Evolutionary conservation across 257 asterid genomes (phyloP).

Genomic region (Apocynum venetum): DNA sequence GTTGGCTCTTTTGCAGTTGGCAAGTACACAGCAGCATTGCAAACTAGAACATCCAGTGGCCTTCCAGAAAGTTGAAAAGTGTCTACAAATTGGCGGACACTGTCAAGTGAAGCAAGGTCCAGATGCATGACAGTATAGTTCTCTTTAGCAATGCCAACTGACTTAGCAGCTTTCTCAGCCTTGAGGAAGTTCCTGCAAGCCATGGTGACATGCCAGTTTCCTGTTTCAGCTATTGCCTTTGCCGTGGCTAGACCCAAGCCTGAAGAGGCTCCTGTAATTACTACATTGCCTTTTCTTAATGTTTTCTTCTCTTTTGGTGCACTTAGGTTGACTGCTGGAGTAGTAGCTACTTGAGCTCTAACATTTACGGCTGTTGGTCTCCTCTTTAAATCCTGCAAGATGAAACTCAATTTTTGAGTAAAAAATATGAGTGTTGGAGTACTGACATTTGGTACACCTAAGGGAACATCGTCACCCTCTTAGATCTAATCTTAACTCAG

Average conservation of each 20-base stretch:
- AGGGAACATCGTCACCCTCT: too few species aligned
- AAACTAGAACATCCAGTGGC: slow-evolving; percentile 74
- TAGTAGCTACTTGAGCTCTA: slow-evolving; percentile 54
- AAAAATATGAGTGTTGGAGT: not conserved
- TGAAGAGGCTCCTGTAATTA: slow-evolving; percentile 81
- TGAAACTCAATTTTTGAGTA: not conserved
- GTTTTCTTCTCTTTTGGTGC: slow-evolving; percentile 59
- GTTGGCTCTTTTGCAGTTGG: slow-evolving; percentile 89
- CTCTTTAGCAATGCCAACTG: slow-evolving; percentile 62
- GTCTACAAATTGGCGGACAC: slow-evolving; percentile 79
- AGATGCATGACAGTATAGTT: slow-evolving; percentile 74
- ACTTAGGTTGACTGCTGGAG: slow-evolving; percentile 43
- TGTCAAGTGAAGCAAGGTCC: slow-evolving; percentile 80
- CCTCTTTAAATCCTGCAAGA: slow-evolving; percentile 17
- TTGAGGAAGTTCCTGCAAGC: slow-evolving; percentile 87
- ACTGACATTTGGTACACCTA: not conserved
- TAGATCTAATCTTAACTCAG: not conserved
- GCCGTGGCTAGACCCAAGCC: slow-evolving; percentile 89
- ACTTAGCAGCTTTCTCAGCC: slow-evolving; percentile 75
- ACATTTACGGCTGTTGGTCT: slow-evolving; percentile 33
- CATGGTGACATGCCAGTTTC: slow-evolving; percentile 86
- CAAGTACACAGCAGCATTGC: slow-evolving; percentile 78
- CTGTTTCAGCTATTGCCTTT: slow-evolving; percentile 67
- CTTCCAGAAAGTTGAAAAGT: slow-evolving; percentile 46
- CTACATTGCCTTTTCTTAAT: slow-evolving; percentile 54